Evolutionary conservation across 805 yeast species (phyloP).

Genomic region (Suhomyces vadensis): DNA sequence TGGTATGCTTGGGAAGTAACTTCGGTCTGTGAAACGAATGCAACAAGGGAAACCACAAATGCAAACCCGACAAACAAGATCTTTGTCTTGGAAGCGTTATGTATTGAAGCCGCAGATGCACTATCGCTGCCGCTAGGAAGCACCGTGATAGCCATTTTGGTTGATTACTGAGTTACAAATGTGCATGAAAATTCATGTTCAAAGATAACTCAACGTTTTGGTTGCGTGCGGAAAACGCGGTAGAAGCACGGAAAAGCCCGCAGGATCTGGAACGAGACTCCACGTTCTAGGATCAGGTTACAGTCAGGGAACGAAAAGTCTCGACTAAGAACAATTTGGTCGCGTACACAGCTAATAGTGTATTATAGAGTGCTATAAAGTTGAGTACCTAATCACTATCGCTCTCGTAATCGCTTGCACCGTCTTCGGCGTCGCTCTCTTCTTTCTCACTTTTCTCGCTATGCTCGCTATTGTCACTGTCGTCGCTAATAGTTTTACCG

Average conservation of each 20-base stretch:
- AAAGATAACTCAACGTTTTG: too few relatives aligned
- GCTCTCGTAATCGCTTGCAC: conserved; percentile 25
- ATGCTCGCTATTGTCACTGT: conserved; percentile 15
- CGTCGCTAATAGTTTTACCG: conserved; percentile 16
- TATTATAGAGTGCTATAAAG: too few relatives aligned
- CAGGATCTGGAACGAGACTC: too few relatives aligned
- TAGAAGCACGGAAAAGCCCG: too few relatives aligned
- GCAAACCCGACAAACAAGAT: conserved; percentile 33
- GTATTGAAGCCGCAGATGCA: conserved; percentile 23
- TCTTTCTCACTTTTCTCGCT: neutral
- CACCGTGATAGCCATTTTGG: conserved; percentile 36
- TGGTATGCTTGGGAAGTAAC: conserved; percentile 68
- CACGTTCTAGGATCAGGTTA: too few relatives aligned
- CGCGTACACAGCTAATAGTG: too few relatives aligned
- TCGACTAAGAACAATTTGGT: too few relatives aligned
- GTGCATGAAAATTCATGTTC: too few relatives aligned
- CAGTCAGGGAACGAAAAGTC: too few relatives aligned
- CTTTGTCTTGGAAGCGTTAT: conserved; percentile 36
- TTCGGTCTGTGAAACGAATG: conserved; percentile 83
- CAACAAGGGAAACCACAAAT: conserved; percentile 38
- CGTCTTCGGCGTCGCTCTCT: conserved; percentile 11
- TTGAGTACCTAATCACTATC: conserved; percentile 37
- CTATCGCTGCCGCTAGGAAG: conserved; percentile 23
- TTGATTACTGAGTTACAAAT: too few relatives aligned
- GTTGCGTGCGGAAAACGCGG: neutral